A percentile compares a stretch with the other conserved stretches of the same genome.
Conservation (phyloP, 108 stramenopile genomes). For the Mayamaea pseudoterrestris region DNA sequence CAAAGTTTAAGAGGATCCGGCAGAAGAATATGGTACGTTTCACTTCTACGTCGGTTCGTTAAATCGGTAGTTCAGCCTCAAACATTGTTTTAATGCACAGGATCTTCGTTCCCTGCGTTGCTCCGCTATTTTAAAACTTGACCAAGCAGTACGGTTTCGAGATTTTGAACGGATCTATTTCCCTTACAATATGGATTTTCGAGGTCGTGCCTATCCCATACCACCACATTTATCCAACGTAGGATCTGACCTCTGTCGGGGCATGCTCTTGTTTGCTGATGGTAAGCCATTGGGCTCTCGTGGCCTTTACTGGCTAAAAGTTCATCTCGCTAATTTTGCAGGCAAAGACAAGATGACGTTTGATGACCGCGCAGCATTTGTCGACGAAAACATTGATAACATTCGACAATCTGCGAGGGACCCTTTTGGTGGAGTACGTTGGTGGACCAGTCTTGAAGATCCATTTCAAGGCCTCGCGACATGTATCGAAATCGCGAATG, state of each 20-base stretch:
- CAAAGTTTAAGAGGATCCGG: slow-evolving; percentile 40
- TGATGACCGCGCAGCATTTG: slow-evolving; percentile 87
- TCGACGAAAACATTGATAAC: slow-evolving; percentile 80
- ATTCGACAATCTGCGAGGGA: slow-evolving; percentile 67
- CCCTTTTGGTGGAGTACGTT: slow-evolving; percentile 71
- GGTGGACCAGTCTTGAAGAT: slow-evolving; percentile 94
- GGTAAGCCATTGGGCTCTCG: slow-evolving; percentile 79
- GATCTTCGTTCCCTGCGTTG: slow-evolving; percentile 80
- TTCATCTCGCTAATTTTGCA: slow-evolving; percentile 94
- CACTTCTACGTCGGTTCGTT: neutral
- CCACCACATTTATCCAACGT: slow-evolving; percentile 97
- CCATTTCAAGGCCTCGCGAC: slow-evolving; percentile 98
- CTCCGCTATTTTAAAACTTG: slow-evolving; percentile 76
- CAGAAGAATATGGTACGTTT: slow-evolving; percentile 47
- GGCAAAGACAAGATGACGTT: slow-evolving; percentile 88
- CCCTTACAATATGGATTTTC: slow-evolving; percentile 98
- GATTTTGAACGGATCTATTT: slow-evolving; percentile 89
- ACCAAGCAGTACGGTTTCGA: slow-evolving; percentile 76
- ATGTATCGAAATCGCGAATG: slow-evolving; percentile 85
- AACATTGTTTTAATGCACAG: slow-evolving; percentile 10
- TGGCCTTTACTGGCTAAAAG: slow-evolving; percentile 94
- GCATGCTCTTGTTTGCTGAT: slow-evolving; percentile 85
- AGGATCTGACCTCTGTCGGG: slow-evolving; percentile 93
- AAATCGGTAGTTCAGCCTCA: neutral
- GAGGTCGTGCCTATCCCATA: slow-evolving; percentile 95